Conservation (phyloP, 2,329 filamentous ascomycete genomes). For the Penicillium brevicompactum region DNA sequence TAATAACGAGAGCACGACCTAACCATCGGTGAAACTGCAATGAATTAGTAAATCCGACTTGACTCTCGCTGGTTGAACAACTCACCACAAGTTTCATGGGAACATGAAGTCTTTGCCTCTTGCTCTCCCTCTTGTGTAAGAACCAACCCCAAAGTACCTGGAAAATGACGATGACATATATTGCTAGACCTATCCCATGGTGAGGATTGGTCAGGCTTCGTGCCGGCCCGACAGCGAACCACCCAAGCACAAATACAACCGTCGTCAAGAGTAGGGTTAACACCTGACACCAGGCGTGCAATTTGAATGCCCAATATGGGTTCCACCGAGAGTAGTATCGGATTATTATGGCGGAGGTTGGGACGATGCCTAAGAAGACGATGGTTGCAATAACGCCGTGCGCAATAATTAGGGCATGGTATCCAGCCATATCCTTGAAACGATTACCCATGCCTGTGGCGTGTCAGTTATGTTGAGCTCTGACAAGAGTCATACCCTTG, state of each 20-base stretch:
- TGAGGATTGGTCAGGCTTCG: conserved; percentile 66
- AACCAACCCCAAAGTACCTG: conserved; percentile 62
- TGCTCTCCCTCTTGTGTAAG: conserved; percentile 57
- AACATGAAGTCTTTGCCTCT: conserved; percentile 55
- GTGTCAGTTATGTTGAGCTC: conserved; percentile 20
- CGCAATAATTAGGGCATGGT: conserved; percentile 60
- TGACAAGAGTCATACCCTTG: background rate
- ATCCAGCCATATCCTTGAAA: conserved; percentile 61
- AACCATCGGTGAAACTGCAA: conserved; percentile 84
- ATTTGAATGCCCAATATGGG: conserved; percentile 57
- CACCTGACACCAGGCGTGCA: conserved; percentile 67
- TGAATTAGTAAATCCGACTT: conserved; percentile 35
- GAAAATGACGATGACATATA: conserved; percentile 62
- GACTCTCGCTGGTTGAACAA: background rate
- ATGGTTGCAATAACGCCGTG: conserved; percentile 64
- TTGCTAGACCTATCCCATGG: conserved; percentile 66
- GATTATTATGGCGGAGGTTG: conserved; percentile 60
- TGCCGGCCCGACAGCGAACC: conserved; percentile 63
- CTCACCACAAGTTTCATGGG: conserved; percentile 61
- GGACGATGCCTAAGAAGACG: conserved; percentile 63
- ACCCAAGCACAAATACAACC: conserved; percentile 63
- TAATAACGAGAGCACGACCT: conserved; percentile 73
- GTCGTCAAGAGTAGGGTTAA: conserved; percentile 63
- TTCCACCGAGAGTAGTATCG: conserved; percentile 61
- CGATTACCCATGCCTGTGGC: conserved; percentile 65